Evolutionary conservation across 192 early-diverging fungal species (phyloP).

Genomic region (Thoreauomyces humboldtii): DNA sequence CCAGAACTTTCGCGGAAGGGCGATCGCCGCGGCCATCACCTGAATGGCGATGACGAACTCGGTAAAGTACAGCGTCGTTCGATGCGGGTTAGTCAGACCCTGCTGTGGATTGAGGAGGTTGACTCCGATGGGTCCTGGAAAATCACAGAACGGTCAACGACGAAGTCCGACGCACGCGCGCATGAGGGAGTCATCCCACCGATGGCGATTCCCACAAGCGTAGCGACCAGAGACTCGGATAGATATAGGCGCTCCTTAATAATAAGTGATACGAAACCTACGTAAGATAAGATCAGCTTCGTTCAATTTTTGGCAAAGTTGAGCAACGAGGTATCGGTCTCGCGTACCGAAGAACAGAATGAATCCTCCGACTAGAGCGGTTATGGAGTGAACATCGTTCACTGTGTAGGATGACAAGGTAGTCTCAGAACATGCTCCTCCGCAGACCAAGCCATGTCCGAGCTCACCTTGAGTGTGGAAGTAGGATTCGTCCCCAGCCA

Average conservation of each 20-base stretch:
- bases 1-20: slow-evolving; percentile 48
- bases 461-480: too few relatives aligned
- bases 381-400: slow-evolving; percentile 24
- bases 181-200: too few relatives aligned
- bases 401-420: too few relatives aligned
- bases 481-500: too few relatives aligned
- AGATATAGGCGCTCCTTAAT: slow-evolving; percentile 44
- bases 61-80: slow-evolving; percentile 65
- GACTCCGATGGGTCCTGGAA: slow-evolving; percentile 56
- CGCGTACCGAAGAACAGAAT: slow-evolving; percentile 34
- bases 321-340: too few relatives aligned
- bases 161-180: too few relatives aligned
- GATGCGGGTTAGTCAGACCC: slow-evolving; percentile 44
- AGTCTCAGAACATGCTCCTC: too few relatives aligned
- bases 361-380: slow-evolving; percentile 33
- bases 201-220: slow-evolving; percentile 78
- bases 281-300: too few relatives aligned
- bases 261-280: slow-evolving; percentile 41
- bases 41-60: slow-evolving; percentile 82
- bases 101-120: slow-evolving; percentile 67
- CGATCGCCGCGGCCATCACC: slow-evolving; percentile 83
- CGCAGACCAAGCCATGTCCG: too few relatives aligned
- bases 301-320: too few relatives aligned
- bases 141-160: too few relatives aligned
- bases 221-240: slow-evolving; percentile 66